These are phyloP conservation scores for Collybia mongolica DNA, from an alignment of 768 basidiomycete species.

Conservation along the genomic window DNA sequence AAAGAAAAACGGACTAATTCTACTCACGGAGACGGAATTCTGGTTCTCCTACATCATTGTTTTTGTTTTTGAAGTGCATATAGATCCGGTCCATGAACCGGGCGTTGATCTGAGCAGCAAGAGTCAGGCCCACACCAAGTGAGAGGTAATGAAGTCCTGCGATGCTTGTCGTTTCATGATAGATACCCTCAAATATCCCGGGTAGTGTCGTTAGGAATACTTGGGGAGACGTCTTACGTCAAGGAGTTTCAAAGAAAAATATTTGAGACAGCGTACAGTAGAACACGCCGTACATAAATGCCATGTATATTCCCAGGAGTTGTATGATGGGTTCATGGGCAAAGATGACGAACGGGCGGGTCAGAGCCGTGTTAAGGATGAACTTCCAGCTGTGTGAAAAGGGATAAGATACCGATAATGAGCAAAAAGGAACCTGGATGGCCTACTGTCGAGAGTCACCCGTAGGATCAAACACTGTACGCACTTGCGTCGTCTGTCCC, in stretches of 20 bases:
- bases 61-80: constrained; percentile 44
- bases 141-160: constrained; percentile 71
- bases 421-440: neutral
- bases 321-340: constrained; percentile 64
- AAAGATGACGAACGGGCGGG: constrained; percentile 70
- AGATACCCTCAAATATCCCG: constrained; percentile 51
- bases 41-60: constrained; percentile 45
- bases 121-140: constrained; percentile 59
- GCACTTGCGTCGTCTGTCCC: constrained; percentile 30
- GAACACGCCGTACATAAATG: constrained; percentile 62
- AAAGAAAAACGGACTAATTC: neutral
- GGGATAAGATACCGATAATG: neutral
- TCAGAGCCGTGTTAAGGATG: constrained; percentile 52
- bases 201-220: constrained; percentile 71
- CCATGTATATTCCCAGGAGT: constrained; percentile 65
- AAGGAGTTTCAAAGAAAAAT: neutral
- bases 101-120: constrained; percentile 55
- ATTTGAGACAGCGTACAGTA: constrained; percentile 42
- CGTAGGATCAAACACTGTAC: constrained; percentile 45
- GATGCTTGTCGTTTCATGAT: constrained; percentile 55
- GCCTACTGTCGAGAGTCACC: constrained; percentile 40
- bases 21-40: constrained; percentile 49
- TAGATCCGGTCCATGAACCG: constrained; percentile 56
- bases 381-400: constrained; percentile 43
- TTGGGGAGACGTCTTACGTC: constrained; percentile 20